Evolutionary conservation across 176 grass and related monocot genomes (phyloP).

Genomic region (Pontederia crassipes): DNA sequence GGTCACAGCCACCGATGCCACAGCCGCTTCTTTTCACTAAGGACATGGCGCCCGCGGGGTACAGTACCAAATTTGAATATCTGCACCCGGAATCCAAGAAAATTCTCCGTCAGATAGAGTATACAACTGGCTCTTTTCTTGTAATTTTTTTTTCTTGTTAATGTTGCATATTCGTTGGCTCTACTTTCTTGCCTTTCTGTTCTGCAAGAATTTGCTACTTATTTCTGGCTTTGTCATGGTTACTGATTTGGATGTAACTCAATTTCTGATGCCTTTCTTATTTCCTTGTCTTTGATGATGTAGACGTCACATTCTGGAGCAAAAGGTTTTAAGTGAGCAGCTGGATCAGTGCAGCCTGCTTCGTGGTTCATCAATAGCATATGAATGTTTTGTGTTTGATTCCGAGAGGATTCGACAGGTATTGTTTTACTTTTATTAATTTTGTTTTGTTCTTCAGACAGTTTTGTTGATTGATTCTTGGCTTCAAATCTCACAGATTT

Average conservation of each 20-base stretch:
- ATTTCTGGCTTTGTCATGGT: too few relatives aligned
- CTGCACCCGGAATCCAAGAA: slow-evolving; percentile 51
- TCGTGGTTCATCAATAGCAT: slow-evolving; percentile 30
- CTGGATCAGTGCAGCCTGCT: slow-evolving; percentile 45
- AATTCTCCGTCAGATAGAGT: slow-evolving; percentile 62
- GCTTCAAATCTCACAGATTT: too few relatives aligned
- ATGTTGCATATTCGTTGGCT: slow-evolving; percentile 15
- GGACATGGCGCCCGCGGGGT: slow-evolving; percentile 31
- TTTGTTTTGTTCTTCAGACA: neutral
- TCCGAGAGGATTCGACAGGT: slow-evolving; percentile 48
- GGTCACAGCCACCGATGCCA: slow-evolving; percentile 4
- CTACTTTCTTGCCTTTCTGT: neutral
- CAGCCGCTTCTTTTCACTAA: slow-evolving; percentile 33
- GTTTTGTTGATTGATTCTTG: too few relatives aligned
- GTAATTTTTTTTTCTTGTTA: slow-evolving; percentile 11
- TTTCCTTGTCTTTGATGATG: slow-evolving; percentile 12
- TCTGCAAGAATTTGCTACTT: neutral
- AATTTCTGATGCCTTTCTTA: neutral
- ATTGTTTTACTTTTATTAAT: slow-evolving; percentile 7
- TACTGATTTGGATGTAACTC: too few relatives aligned
- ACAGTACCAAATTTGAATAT: slow-evolving; percentile 45
- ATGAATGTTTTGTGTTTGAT: slow-evolving; percentile 33
- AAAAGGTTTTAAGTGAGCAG: slow-evolving; percentile 34
- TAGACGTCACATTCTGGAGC: slow-evolving; percentile 41
- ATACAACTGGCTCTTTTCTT: slow-evolving; percentile 17